Base-by-base conservation (phyloP, 73 alveolate genomes). In the Durusdinium trenchii region DNA sequence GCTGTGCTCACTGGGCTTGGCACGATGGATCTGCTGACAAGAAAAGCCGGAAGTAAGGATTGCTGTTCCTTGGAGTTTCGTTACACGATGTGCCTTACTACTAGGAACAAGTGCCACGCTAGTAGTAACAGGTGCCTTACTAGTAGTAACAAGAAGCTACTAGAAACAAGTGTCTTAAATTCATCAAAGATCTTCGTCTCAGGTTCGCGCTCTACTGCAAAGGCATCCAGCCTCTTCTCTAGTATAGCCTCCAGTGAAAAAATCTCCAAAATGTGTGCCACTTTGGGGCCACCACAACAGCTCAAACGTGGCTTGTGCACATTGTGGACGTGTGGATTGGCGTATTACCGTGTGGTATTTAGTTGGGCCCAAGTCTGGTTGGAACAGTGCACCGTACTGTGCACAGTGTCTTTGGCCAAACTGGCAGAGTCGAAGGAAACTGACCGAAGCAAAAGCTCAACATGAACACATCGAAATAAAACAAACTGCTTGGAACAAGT, bases 11-110 rank as follows among this genome's bases (percentile, higher is more conserved):
- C 45, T 5, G 71, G 73, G 52, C 48, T 83, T 73, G 48, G 40
- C 3, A 16, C 76, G 97, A 91, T 43, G 99, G 99, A 93, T 99
- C 99, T 14, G 99, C 99, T 0, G 99, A 99, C 71, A 99, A 99
- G 99, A 99, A 99, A 75, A 99, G 99, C 99, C 99, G 99, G 99
- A 99, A 99, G 99, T 99, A 99, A 86, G 99, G 99, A 51, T 76
- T 91, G 87, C 97, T 91, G 87, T 91, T 91, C 97, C 97, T 91
- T 67, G 26, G 45, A 5, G 32, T 20, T 18, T 9, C 36, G 47
- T 47, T n/a, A n/a, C n/a, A n/a, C n/a, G n/a, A n/a, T n/a, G n/a
- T n/a, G n/a, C n/a, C n/a, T n/a, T n/a, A n/a, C n/a, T n/a, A n/a
- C n/a, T n/a, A n/a, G n/a, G n/a, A n/a, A n/a, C n/a, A n/a, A n/a